Base-by-base conservation (phyloP, 257 asterid species). In the Primulina huaijiensis region DNA sequence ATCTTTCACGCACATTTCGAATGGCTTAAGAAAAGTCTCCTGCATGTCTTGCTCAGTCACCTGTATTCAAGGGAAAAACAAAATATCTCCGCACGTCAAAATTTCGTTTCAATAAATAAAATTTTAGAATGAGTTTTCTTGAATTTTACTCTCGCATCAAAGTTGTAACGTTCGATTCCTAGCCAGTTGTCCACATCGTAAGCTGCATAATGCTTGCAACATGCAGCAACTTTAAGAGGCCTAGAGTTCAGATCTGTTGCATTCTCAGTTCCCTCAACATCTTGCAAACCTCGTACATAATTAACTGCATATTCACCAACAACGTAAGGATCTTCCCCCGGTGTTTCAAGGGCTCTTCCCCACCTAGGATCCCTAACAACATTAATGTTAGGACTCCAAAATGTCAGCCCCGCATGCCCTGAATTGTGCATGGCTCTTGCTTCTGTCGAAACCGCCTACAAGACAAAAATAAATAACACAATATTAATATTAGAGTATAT, bases 401-500 rank as follows among this genome's bases (percentile, higher is more conserved):
- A 85, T 34, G 88, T 79, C 62, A 86, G 73, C 16, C 90, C 88
- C 0, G 88, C 85, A 40, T 74, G 79, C 2, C 85, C 85, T 50
- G 71, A 25, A 60, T 86, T 83, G 74, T 81, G 59, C 86, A 86
- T 86, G 0, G 90, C 90, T 59, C 88, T 81, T 53, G 90, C 90
- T 63, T 86, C 90, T 0, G 78, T 81, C 10, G 87, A 79, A 27
- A 83, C 84, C 14, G 62, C 85, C 88, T 82, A 11, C 25, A 31
- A 52, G 19, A n/a, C 1, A 17, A 38, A 12, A 38, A 4, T 27
- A 25, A 27, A 46, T 52, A 4, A 27, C 5, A 27, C 53, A 5
- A 9, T 11, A 16, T 65, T 5, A 46, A 40, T 35, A 8, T 12
- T 10, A 27, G 38, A 56, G 0, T 8, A 20, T 8, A 5, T 7